These are phyloP conservation scores for Fusarium denticulatum DNA, from an alignment of 2,329 filamentous ascomycete species.

Conservation along the genomic window DNA sequence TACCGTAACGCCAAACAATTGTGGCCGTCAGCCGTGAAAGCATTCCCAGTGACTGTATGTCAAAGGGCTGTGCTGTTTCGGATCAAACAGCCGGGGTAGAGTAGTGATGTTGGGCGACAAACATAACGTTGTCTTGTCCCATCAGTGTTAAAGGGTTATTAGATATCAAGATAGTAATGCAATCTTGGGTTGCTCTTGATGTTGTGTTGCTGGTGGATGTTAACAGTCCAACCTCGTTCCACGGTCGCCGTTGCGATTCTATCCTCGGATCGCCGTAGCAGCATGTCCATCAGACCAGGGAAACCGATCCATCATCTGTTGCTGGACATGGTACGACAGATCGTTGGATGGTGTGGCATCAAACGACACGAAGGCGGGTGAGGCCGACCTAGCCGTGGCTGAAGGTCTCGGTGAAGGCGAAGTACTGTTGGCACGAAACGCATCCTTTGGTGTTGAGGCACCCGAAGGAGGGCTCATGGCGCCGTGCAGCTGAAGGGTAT, in stretches of 20 bases:
- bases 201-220: constrained; percentile 9
- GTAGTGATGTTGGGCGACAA: constrained; percentile 8
- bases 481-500: constrained; percentile 49
- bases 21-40: constrained; percentile 31
- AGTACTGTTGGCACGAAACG: constrained; percentile 38
- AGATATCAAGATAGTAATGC: constrained; percentile 29
- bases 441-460: constrained; percentile 42
- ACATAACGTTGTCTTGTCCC: neutral
- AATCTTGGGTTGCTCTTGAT: constrained; percentile 21
- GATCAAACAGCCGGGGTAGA: constrained; percentile 33
- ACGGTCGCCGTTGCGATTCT: constrained; percentile 38
- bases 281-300: constrained; percentile 60
- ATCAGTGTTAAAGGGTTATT: constrained; percentile 6
- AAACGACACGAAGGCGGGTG: constrained; percentile 57
- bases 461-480: constrained; percentile 30
- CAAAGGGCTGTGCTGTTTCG: constrained; percentile 31
- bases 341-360: constrained; percentile 59
- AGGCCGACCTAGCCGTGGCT: constrained; percentile 55
- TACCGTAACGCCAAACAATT: constrained; percentile 40
- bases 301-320: constrained; percentile 57
- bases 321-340: constrained; percentile 52
- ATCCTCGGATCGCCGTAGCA: constrained; percentile 60
- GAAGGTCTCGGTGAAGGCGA: constrained; percentile 48
- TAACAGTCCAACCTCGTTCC: constrained; percentile 16
- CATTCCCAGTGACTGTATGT: constrained; percentile 16